Conservation (phyloP, 2,329 filamentous ascomycete species). For the Geosmithia flava region DNA sequence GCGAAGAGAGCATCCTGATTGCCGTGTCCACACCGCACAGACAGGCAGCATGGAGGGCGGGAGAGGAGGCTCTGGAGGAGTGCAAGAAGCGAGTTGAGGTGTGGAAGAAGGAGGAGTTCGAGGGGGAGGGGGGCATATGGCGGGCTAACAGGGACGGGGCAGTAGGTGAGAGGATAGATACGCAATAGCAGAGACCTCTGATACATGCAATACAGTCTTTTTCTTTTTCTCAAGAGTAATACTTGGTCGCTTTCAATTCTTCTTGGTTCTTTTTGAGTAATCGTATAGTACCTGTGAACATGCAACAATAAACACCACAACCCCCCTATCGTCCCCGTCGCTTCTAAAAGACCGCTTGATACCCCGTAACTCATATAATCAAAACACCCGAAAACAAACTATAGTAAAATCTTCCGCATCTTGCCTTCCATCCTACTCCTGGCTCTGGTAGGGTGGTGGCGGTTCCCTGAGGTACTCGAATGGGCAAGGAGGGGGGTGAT, state of each 20-base stretch:
- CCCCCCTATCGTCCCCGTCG: too few relatives aligned
- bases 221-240: too few relatives aligned
- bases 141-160: slow-evolving; percentile 73
- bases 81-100: slow-evolving; percentile 86
- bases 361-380: too few relatives aligned
- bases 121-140: slow-evolving; percentile 61
- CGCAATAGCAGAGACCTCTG: too few relatives aligned
- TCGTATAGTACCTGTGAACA: too few relatives aligned
- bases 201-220: too few relatives aligned
- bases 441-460: slow-evolving; percentile 19
- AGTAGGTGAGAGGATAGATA: slow-evolving; percentile 37
- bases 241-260: too few relatives aligned
- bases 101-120: slow-evolving; percentile 90
- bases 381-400: too few relatives aligned
- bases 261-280: too few relatives aligned
- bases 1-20: slow-evolving; percentile 88
- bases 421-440: background rate
- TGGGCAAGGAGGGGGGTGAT: slow-evolving; percentile 21
- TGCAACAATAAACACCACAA: too few relatives aligned
- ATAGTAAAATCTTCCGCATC: too few relatives aligned
- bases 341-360: too few relatives aligned
- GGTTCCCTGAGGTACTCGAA: slow-evolving; percentile 24
- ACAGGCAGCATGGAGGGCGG: slow-evolving; percentile 73
- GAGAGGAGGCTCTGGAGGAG: slow-evolving; percentile 77
- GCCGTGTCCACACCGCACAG: slow-evolving; percentile 76